phyloP scores from a whole-genome alignment of 306 rosid genomes.

The Calophaca sinica region DNA sequence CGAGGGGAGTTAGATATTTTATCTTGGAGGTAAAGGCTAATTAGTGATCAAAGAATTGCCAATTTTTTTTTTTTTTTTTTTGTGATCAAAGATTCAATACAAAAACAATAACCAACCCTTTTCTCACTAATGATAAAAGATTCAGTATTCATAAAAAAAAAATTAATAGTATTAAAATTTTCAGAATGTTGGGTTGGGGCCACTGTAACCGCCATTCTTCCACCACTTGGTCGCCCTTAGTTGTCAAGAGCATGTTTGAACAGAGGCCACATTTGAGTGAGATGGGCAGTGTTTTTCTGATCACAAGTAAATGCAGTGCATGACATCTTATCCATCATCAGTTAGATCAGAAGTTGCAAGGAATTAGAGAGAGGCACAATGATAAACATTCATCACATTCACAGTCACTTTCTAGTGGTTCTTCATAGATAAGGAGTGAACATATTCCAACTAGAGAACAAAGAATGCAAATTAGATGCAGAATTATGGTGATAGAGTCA shows the following conservation, averaged over 20 bases:
- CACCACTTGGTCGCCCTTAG: not conserved
- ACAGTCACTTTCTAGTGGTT: slow-evolving; percentile 45
- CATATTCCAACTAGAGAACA: slow-evolving; percentile 44
- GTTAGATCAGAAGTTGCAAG: slow-evolving; percentile 11
- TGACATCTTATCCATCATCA: slow-evolving; percentile 34
- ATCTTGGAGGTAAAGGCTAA: too few species aligned
- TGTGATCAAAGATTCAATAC: too few species aligned
- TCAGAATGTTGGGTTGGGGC: slow-evolving; percentile 16
- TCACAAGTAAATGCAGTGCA: slow-evolving; percentile 40
- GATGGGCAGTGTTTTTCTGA: not conserved
- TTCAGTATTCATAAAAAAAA: too few species aligned
- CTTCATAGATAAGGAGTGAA: slow-evolving; percentile 39
- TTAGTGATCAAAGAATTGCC: too few species aligned
- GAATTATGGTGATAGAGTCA: slow-evolving; percentile 40
- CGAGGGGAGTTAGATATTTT: too few species aligned
- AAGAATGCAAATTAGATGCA: slow-evolving; percentile 40
- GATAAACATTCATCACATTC: not conserved
- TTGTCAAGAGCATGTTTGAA: slow-evolving; percentile 45
- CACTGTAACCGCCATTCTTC: not conserved
- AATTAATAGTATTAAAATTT: not conserved
- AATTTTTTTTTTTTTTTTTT: too few species aligned
- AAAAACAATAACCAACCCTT: too few species aligned
- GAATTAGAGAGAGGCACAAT: not conserved
- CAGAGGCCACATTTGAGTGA: not conserved
- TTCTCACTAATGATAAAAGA: too few species aligned